Evolutionary conservation across 1,284 basidiomycete species (phyloP).

Genomic region (Golubevia sp.): DNA sequence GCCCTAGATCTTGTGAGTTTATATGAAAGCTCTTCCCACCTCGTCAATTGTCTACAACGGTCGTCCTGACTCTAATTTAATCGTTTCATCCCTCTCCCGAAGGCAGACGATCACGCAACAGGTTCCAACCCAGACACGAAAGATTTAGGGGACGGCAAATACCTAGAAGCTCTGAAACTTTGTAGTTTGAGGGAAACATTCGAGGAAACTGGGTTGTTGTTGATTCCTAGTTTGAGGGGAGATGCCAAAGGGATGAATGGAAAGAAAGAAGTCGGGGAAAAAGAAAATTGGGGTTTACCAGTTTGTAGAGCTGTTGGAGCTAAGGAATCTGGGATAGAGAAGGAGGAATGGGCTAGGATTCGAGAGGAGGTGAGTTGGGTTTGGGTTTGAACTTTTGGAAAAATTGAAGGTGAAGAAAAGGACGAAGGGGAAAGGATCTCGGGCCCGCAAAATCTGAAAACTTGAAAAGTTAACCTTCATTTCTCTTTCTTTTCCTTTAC

Average conservation of each 20-base stretch:
- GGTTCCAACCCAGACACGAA: not conserved
- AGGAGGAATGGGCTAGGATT: constrained; percentile 32
- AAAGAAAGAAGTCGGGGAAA: too few relatives aligned
- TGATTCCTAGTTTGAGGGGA: constrained; percentile 21
- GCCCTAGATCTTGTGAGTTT: constrained; percentile 38
- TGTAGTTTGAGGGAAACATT: constrained; percentile 49
- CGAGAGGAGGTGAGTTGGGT: constrained; percentile 19
- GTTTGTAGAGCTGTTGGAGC: constrained; percentile 38
- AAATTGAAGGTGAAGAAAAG: too few relatives aligned
- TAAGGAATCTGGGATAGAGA: constrained; percentile 32
- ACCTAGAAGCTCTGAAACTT: constrained; percentile 34
- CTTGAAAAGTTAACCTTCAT: too few relatives aligned
- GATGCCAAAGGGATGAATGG: constrained; percentile 1
- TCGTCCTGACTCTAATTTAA: constrained; percentile 39
- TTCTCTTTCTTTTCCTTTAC: not conserved
- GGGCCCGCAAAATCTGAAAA: too few relatives aligned
- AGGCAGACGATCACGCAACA: not conserved
- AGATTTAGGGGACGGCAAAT: constrained; percentile 12
- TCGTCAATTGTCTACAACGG: too few relatives aligned
- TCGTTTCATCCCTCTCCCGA: not conserved
- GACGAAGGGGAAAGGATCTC: too few relatives aligned
- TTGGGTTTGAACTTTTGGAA: not conserved
- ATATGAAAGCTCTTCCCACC: too few relatives aligned
- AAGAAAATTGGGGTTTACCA: constrained; percentile 12
- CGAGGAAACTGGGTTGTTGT: constrained; percentile 45